These are phyloP conservation scores for Dipteronia dyeriana DNA, from an alignment of 345 rosid genomes.

Conservation along the genomic window DNA sequence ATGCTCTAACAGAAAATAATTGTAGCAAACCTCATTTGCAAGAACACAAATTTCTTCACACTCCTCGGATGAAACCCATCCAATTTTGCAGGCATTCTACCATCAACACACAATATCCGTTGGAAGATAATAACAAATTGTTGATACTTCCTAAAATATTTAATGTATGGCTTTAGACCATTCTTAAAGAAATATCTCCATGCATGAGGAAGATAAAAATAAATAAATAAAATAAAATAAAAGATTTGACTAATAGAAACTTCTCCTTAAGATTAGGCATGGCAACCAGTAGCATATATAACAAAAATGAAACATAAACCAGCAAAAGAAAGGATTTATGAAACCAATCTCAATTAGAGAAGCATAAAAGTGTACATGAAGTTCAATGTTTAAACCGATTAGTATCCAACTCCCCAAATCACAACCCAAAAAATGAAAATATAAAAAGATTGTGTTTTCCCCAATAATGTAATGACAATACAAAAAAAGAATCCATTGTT, in stretches of 20 bases:
- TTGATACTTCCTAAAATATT: not conserved
- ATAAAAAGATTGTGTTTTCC: not conserved
- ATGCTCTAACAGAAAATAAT: constrained; percentile 1
- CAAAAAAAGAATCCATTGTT: not conserved
- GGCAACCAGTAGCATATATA: not conserved
- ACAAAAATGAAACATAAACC: not conserved
- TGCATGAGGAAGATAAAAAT: not conserved
- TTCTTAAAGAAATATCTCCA: constrained; percentile 2
- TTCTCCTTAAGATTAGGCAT: not conserved
- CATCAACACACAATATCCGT: constrained; percentile 27
- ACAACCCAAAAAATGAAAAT: not conserved
- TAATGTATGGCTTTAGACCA: not conserved
- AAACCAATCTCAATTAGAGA: not conserved
- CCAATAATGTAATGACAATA: too few species aligned
- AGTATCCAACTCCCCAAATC: constrained; percentile 4
- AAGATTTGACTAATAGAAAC: not conserved
- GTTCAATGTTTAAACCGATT: not conserved
- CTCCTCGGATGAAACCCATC: constrained; percentile 75
- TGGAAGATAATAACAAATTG: not conserved
- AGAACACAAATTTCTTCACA: constrained; percentile 55
- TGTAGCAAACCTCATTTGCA: constrained; percentile 61
- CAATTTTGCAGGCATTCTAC: constrained; percentile 78
- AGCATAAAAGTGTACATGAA: not conserved
- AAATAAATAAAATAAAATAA: too few species aligned
- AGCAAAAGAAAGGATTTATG: not conserved